Base-by-base conservation (phyloP, 2,329 filamentous ascomycete genomes). In the Curvularia sp. region DNA sequence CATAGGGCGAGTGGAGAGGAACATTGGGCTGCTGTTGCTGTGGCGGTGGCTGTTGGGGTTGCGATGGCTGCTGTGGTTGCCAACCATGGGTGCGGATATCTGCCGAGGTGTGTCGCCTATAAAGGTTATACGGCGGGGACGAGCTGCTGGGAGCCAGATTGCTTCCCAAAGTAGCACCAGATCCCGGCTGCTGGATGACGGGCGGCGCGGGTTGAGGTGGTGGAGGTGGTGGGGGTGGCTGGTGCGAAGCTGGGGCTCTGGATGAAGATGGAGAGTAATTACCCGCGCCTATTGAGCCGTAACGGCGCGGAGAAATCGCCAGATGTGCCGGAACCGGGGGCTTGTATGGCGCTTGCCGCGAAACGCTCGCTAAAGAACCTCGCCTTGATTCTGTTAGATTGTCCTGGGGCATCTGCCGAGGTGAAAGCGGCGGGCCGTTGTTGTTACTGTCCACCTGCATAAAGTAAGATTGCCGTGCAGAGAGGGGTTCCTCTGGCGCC, bases 51-150 rank as follows among this genome's bases (percentile, higher is more conserved):
- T 76, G 79, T 75, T 55, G 73, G 18, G 22, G 31, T 13, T 33
- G 31, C 31, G 10, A 10, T n/a, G 78, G 75, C 46, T 70, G 80
- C 63, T 76, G 82, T 7, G 83, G 92, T 73, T 93, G 90, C 68
- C 81, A 93, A 59, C 81, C 80, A 61, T 82, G 79, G 5, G 80
- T 89, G 53, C 95, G 89, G 67, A 99, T 98, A 75, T 99, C 95
- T 58, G 95, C 95, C 39, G 93, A 94, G 1, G 95, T 99, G 78
- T 99, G 95, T 61, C 94, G 87, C 63, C 94, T 88, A 44, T 88
- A 86, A 47, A 97, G 83, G 69, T 88, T 93, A 56, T 87, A 85
- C 1, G 85, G 84, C 24, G 85, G 84, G 38, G 86, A 86, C 20
- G 72, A 67, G 55, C 82, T 82, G 53, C 61, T 71, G 47, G 61